These are phyloP conservation scores for Ophiostoma piceae DNA, from an alignment of 2,329 filamentous ascomycete genomes.

Conservation along the genomic window DNA sequence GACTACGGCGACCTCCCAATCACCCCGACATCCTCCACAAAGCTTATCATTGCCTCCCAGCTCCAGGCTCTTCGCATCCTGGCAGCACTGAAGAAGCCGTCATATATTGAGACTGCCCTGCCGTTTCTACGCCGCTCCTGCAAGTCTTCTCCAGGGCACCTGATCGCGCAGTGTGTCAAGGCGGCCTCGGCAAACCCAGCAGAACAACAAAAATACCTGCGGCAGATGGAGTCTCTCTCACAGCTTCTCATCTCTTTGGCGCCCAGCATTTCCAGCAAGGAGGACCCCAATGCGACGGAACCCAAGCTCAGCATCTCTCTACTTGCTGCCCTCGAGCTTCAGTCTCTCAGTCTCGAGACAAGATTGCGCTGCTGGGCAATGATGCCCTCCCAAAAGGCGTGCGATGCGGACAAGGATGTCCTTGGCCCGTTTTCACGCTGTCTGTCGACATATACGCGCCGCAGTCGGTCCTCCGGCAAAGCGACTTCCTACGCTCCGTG, in stretches of 20 bases:
- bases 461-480: slow-evolving; percentile 37
- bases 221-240: slow-evolving; percentile 62
- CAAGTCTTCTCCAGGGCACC: slow-evolving; percentile 52
- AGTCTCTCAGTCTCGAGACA: slow-evolving; percentile 56
- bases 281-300: slow-evolving; percentile 54
- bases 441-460: slow-evolving; percentile 54
- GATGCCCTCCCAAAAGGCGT: slow-evolving; percentile 46
- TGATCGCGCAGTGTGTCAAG: slow-evolving; percentile 47
- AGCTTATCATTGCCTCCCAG: slow-evolving; percentile 59
- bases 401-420: slow-evolving; percentile 58
- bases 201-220: slow-evolving; percentile 53
- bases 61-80: slow-evolving; percentile 61
- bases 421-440: slow-evolving; percentile 61
- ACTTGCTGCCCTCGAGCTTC: slow-evolving; percentile 55
- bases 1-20: slow-evolving; percentile 48
- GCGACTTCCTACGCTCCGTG: slow-evolving; percentile 39
- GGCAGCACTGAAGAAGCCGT: slow-evolving; percentile 53
- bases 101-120: slow-evolving; percentile 53
- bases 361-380: slow-evolving; percentile 63
- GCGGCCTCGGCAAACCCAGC: slow-evolving; percentile 35
- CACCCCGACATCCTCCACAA: slow-evolving; percentile 42
- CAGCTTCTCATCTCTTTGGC: slow-evolving; percentile 61
- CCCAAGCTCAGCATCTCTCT: slow-evolving; percentile 53
- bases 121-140: slow-evolving; percentile 50
- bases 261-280: slow-evolving; percentile 59